Conservation (phyloP, 495 filamentous ascomycete genomes). For the Achaetomiella virescens region DNA sequence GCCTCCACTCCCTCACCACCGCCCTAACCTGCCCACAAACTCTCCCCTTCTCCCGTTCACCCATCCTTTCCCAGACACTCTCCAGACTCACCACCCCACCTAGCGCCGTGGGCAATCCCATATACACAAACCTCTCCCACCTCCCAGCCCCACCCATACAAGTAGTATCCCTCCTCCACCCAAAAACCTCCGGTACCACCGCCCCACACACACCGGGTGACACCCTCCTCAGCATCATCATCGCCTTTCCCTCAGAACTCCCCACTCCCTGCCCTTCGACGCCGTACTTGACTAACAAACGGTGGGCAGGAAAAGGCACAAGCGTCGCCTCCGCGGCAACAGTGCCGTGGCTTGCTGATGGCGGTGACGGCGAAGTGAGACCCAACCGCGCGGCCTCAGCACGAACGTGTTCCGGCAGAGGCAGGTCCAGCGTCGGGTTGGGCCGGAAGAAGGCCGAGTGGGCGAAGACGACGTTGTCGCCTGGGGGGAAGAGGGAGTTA, state of each 20-base stretch:
- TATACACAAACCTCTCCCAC: slow-evolving; percentile 14
- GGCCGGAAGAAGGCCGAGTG: slow-evolving; percentile 20
- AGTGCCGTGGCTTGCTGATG: too few species aligned
- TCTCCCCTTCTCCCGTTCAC: slow-evolving; percentile 1
- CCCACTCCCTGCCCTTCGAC: background rate
- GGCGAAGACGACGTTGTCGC: slow-evolving; percentile 22
- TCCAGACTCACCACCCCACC: slow-evolving; percentile 1
- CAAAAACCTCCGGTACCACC: slow-evolving; percentile 18
- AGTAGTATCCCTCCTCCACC: slow-evolving; percentile 20
- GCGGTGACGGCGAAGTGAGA: background rate
- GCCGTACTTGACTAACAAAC: slow-evolving; percentile 16
- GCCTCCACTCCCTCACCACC: slow-evolving; percentile 11
- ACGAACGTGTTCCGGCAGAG: slow-evolving; percentile 8
- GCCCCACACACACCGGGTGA: background rate
- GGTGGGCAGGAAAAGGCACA: slow-evolving; percentile 5
- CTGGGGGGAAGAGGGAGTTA: slow-evolving; percentile 16
- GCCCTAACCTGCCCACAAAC: slow-evolving; percentile 6
- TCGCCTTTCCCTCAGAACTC: slow-evolving; percentile 13
- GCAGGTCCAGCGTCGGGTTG: slow-evolving; percentile 12
- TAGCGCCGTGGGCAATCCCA: background rate
- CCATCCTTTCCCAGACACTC: slow-evolving; percentile 5
- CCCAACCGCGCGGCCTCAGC: background rate
- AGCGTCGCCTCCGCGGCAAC: background rate
- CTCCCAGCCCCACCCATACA: too few species aligned
- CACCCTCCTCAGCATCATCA: background rate